Conservation (phyloP, 192 early-diverging fungal genomes). For the Linnemannia schmuckeri region DNA sequence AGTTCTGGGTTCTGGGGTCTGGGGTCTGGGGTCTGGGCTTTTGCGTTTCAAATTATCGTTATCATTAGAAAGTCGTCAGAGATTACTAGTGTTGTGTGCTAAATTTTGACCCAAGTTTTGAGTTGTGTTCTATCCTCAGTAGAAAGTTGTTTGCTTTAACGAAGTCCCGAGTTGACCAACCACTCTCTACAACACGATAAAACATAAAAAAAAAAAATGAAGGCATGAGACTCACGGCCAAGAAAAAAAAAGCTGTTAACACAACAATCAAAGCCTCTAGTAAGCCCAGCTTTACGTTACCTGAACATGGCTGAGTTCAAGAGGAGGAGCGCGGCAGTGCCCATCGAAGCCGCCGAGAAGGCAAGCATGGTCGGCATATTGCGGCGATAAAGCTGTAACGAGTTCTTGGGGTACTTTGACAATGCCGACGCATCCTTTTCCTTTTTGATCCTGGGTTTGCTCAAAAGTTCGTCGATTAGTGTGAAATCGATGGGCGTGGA, state of each 20-base stretch:
- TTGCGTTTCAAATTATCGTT: not conserved
- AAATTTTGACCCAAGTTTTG: not conserved
- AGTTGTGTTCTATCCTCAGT: too few species aligned
- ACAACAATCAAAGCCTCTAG: not conserved
- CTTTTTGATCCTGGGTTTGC: conserved; percentile 38
- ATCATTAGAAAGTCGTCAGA: not conserved
- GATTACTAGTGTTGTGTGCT: not conserved
- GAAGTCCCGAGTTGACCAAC: conserved; percentile 26
- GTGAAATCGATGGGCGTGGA: conserved; percentile 36
- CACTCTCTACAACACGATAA: conserved; percentile 33
- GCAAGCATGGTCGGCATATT: conserved; percentile 39
- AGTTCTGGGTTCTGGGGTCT: not conserved
- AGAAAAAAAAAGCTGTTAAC: too few species aligned
- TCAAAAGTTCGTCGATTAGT: conserved; percentile 36
- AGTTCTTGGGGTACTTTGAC: conserved; percentile 28
- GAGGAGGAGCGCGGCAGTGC: conserved; percentile 33
- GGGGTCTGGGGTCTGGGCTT: not conserved
- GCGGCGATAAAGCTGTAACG: conserved; percentile 20
- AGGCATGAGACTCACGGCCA: not conserved
- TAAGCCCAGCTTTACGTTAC: not conserved
- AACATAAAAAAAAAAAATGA: not conserved
- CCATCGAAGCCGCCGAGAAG: conserved; percentile 33
- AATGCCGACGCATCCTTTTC: conserved; percentile 20
- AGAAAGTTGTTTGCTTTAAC: not conserved
- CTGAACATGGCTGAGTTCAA: conserved; percentile 33